phyloP scores from a whole-genome alignment of 2,329 filamentous ascomycete genomes.

The Ceratocystis diversiconidia region DNA sequence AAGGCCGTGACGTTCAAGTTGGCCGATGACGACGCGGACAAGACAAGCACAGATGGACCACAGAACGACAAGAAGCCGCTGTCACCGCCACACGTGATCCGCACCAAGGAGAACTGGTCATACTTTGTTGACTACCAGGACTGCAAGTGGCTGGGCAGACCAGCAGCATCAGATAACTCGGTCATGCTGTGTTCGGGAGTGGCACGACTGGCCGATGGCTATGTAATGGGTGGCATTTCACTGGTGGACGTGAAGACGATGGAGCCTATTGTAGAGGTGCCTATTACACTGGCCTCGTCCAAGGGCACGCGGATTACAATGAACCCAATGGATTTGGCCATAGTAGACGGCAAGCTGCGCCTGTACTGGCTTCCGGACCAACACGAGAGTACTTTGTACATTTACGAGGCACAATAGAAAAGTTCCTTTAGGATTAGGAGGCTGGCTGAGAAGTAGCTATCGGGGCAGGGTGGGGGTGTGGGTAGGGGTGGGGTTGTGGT shows the following conservation, averaged over 20 bases:
- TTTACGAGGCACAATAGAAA: constrained; percentile 29
- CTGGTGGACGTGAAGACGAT: constrained; percentile 33
- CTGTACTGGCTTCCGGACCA: constrained; percentile 36
- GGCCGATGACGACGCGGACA: neutral
- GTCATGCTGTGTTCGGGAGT: constrained; percentile 37
- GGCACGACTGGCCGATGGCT: constrained; percentile 22
- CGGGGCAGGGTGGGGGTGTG: neutral
- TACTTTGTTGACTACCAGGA: constrained; percentile 38
- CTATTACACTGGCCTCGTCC: constrained; percentile 29
- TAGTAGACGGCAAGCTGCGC: constrained; percentile 31
- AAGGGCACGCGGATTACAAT: constrained; percentile 31
- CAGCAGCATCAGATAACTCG: constrained; percentile 25
- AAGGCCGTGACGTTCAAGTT: constrained; percentile 29
- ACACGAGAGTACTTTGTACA: constrained; percentile 32
- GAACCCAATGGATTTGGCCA: constrained; percentile 34
- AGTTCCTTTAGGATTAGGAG: neutral
- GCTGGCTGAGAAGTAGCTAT: neutral
- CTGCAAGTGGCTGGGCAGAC: constrained; percentile 36
- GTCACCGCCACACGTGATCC: constrained; percentile 16
- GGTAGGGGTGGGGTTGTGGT: neutral
- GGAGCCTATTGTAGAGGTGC: constrained; percentile 33
- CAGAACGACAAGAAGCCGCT: neutral
- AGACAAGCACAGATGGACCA: neutral
- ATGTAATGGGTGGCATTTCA: constrained; percentile 32
- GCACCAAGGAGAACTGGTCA: constrained; percentile 27